These are phyloP conservation scores for Dioszegia crocea DNA, from an alignment of 768 basidiomycete species.

Conservation along the genomic window DNA sequence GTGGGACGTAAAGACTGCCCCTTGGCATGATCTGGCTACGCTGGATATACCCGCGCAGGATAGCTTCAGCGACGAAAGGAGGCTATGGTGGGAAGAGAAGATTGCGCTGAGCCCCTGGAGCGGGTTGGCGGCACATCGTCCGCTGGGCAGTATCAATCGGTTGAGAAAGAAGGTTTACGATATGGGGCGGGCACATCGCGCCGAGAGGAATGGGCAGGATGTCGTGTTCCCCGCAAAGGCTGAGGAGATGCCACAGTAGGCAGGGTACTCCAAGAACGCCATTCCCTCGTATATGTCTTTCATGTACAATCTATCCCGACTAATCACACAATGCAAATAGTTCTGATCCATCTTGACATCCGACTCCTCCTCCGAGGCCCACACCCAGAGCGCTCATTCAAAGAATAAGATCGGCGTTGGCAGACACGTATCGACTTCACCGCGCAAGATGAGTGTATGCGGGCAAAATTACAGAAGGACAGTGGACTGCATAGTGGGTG, in stretches of 20 bases:
- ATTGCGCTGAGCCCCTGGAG: constrained; percentile 7
- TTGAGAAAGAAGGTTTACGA: constrained; percentile 7
- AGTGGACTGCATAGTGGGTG: too few relatives aligned
- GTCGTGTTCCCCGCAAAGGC: neutral
- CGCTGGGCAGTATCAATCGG: constrained; percentile 5
- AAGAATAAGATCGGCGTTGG: too few relatives aligned
- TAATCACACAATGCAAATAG: too few relatives aligned
- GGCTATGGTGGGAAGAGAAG: constrained; percentile 7
- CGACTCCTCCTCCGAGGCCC: too few relatives aligned
- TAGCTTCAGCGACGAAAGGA: neutral
- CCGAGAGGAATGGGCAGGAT: constrained; percentile 3
- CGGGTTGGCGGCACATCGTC: neutral
- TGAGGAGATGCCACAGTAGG: constrained; percentile 3
- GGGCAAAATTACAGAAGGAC: too few relatives aligned
- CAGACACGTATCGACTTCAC: too few relatives aligned
- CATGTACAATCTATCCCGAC: too few relatives aligned
- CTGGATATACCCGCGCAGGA: neutral
- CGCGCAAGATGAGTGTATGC: too few relatives aligned
- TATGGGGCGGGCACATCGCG: constrained; percentile 2
- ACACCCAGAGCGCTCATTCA: too few relatives aligned
- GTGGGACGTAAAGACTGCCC: constrained; percentile 5
- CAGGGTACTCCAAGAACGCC: too few relatives aligned
- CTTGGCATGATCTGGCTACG: constrained; percentile 4
- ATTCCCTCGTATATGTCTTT: too few relatives aligned
- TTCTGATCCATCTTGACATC: too few relatives aligned